A percentile compares a stretch with the other conserved stretches of the same genome.
Evolutionary conservation across 192 early-diverging fungal species (phyloP).

Genomic region (Linnemannia exigua): DNA sequence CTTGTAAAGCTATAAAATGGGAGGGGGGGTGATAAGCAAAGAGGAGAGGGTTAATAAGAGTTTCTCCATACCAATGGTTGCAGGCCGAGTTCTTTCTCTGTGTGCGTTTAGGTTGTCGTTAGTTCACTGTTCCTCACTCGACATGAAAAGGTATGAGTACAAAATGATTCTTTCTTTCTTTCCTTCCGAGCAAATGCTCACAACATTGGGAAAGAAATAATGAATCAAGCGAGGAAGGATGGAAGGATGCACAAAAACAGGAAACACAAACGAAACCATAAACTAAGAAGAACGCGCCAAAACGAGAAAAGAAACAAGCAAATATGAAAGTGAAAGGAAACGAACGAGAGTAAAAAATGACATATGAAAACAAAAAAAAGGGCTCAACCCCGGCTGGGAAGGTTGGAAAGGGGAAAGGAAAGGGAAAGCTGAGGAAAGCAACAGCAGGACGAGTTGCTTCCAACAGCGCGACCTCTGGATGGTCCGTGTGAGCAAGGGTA

Average conservation of each 20-base stretch:
- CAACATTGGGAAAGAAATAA: background rate
- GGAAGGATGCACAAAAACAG: background rate
- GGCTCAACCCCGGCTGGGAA: background rate
- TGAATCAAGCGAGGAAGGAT: background rate
- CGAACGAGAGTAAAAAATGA: background rate
- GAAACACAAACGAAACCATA: background rate
- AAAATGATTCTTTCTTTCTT: background rate
- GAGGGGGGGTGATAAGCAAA: background rate
- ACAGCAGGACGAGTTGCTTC: too few species aligned
- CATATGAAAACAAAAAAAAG: constrained; percentile 1
- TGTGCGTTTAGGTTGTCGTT: constrained; percentile 1
- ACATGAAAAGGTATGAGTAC: background rate
- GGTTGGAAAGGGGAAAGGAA: background rate
- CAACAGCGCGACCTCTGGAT: background rate
- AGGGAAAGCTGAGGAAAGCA: background rate
- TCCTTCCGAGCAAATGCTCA: too few species aligned
- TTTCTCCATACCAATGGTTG: background rate
- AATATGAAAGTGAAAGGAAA: too few species aligned
- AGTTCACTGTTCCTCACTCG: background rate
- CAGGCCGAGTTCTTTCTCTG: constrained; percentile 7
- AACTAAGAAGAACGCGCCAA: background rate
- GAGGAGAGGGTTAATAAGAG: background rate
- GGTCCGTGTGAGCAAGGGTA: background rate
- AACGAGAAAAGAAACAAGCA: constrained; percentile 2
- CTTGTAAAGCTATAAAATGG: constrained; percentile 67